Evolutionary conservation across 192 early-diverging fungal genomes (phyloP), one percentile per base, ranked within the genome.

Genomic region (Coemansia erecta): DNA sequence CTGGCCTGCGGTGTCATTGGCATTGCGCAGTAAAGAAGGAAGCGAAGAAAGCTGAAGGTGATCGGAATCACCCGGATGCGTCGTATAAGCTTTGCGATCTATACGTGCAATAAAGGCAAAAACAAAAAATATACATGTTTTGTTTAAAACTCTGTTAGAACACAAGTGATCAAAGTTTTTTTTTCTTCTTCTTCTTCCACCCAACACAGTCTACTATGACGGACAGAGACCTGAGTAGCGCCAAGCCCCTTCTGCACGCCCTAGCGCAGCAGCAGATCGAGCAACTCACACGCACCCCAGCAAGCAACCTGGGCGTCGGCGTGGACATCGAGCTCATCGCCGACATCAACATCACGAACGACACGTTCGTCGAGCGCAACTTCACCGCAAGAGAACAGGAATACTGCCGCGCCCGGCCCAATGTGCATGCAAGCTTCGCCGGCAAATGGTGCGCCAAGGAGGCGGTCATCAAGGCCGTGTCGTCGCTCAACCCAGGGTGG

Each of bases 371-470:
- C 41, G 87, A 90, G 63, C 90, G 95, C 63, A 98, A 98, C 84
- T 95, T 95, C 53, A 98, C 94, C 1, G 19, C 24, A 4, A 65
- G 70, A n/a, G 94, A 96, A 69, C 85, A 86, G 42, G 75, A 66
- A 4, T 94, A 98, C 77, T 98, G 95, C 77, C 44, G 70, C 39
- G 53, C 63, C 26, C 80, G 83, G 1, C 84, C 92, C 12, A 86
- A 88, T 64, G 85, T 90, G 14, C 85, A 86, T 60, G 82, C 92
- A 0, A 92, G 90, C 74, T 94, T 91, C 75, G 89, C 95, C 31
- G 95, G 95, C 51, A 85, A 89, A 26, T 98, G 95, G 95, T 90
- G 89, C 8, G 95, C 95, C 53, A 98, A 98, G 84, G 95, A 98
- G 65, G 92, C 95, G 1, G 91, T 93, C 14, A 83, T 98, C 66